Evolutionary conservation across 2,329 filamentous ascomycete genomes (phyloP).

Genomic region (Penicillium psychrosexuale): DNA sequence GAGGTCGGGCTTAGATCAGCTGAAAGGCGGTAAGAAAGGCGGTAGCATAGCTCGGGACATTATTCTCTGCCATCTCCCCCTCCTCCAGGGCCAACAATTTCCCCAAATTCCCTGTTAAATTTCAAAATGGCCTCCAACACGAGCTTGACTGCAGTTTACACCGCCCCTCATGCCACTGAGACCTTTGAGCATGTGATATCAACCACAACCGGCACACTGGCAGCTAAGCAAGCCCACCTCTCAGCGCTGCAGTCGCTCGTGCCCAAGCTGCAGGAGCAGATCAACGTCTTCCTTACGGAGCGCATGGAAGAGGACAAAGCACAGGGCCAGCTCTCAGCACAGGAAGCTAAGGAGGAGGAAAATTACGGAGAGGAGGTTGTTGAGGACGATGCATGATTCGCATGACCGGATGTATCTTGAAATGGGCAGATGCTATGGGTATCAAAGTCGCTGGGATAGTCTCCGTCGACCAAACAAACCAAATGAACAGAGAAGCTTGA

Average conservation of each 20-base stretch:
- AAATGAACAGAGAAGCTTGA: not conserved
- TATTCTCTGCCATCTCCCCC: not conserved
- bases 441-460: slow-evolving; percentile 33
- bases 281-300: slow-evolving; percentile 59
- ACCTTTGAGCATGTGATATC: slow-evolving; percentile 35
- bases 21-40: slow-evolving; percentile 8
- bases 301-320: slow-evolving; percentile 61
- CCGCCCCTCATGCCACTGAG: slow-evolving; percentile 29
- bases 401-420: slow-evolving; percentile 26
- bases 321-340: slow-evolving; percentile 37
- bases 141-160: slow-evolving; percentile 28
- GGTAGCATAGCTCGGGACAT: not conserved
- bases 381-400: slow-evolving; percentile 57
- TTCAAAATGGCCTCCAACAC: slow-evolving; percentile 8
- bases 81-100: not conserved
- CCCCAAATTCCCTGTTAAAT: not conserved
- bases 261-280: slow-evolving; percentile 53
- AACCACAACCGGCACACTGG: slow-evolving; percentile 19
- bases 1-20: not conserved
- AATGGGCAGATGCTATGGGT: slow-evolving; percentile 26
- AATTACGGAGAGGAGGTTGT: slow-evolving; percentile 81
- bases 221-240: slow-evolving; percentile 54
- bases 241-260: slow-evolving; percentile 50
- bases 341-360: slow-evolving; percentile 48
- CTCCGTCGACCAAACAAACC: slow-evolving; percentile 17